These are phyloP conservation scores for Pisolithus sp. DNA, from an alignment of 768 basidiomycete species.

Conservation along the genomic window DNA sequence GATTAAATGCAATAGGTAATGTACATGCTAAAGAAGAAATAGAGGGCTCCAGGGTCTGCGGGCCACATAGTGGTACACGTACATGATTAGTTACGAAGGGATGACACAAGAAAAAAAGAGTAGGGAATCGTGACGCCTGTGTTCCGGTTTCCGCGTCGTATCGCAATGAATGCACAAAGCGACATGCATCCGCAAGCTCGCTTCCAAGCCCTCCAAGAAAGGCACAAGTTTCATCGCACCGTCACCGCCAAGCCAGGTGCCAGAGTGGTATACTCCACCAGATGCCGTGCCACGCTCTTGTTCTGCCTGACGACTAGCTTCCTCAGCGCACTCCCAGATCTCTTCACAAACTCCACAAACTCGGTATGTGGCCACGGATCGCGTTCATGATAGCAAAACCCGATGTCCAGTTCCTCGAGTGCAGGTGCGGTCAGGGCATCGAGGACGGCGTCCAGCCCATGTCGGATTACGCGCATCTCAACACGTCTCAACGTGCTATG, in stretches of 20 bases:
- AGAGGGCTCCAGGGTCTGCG: neutral
- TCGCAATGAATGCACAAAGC: too few relatives aligned
- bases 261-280: neutral
- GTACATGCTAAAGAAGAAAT: neutral
- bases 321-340: conserved; percentile 21
- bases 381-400: conserved; percentile 25
- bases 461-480: conserved; percentile 25
- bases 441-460: conserved; percentile 18
- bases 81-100: neutral
- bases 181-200: neutral
- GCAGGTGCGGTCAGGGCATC: conserved; percentile 17
- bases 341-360: conserved; percentile 18
- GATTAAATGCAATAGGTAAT: neutral
- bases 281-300: conserved; percentile 1
- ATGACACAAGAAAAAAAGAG: neutral
- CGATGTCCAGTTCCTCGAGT: conserved; percentile 27
- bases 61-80: neutral
- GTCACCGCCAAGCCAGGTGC: neutral
- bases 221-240: neutral
- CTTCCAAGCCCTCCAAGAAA: too few relatives aligned
- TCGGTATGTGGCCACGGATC: conserved; percentile 23
- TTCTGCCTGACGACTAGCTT: conserved; percentile 21
- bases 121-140: neutral
- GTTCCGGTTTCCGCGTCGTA: neutral
- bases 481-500: conserved; percentile 16